Evolutionary conservation across 2,329 filamentous ascomycete genomes (phyloP).

Genomic region (Fusarium tanahbumbuense): DNA sequence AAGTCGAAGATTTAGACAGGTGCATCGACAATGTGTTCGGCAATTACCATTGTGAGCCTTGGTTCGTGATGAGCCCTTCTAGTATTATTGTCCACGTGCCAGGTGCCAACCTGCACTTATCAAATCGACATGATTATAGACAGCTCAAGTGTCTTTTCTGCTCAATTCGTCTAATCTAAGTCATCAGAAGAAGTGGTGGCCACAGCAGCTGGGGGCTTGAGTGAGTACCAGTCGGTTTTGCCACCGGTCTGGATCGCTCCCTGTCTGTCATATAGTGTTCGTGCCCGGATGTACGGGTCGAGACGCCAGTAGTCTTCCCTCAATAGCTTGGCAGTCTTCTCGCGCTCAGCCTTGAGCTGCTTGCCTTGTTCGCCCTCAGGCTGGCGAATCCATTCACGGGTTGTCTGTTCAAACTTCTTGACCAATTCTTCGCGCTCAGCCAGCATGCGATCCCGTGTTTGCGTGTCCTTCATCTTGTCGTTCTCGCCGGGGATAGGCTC

Average conservation of each 20-base stretch:
- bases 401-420: slow-evolving; percentile 78
- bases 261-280: slow-evolving; percentile 84
- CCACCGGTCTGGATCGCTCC: slow-evolving; percentile 78
- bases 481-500: slow-evolving; percentile 85
- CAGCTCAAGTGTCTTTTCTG: slow-evolving; percentile 13
- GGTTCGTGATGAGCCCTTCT: slow-evolving; percentile 26
- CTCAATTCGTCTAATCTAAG: slow-evolving; percentile 54
- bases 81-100: slow-evolving; percentile 31
- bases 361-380: slow-evolving; percentile 57
- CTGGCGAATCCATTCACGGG: slow-evolving; percentile 76
- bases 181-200: slow-evolving; percentile 57
- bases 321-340: slow-evolving; percentile 71
- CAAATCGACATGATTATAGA: slow-evolving; percentile 24
- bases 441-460: slow-evolving; percentile 72
- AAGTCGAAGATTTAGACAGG: slow-evolving; percentile 83
- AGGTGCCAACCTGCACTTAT: slow-evolving; percentile 1
- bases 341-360: slow-evolving; percentile 67
- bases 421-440: slow-evolving; percentile 73
- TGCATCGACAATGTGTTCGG: neutral
- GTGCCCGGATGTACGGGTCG: slow-evolving; percentile 86
- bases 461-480: slow-evolving; percentile 73
- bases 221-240: slow-evolving; percentile 75
- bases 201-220: slow-evolving; percentile 33
- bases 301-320: slow-evolving; percentile 86
- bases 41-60: slow-evolving; percentile 1